Evolutionary conservation across 1,139 yeast genomes (phyloP).

Genomic region (Yamadazyma atmosphaerica): DNA sequence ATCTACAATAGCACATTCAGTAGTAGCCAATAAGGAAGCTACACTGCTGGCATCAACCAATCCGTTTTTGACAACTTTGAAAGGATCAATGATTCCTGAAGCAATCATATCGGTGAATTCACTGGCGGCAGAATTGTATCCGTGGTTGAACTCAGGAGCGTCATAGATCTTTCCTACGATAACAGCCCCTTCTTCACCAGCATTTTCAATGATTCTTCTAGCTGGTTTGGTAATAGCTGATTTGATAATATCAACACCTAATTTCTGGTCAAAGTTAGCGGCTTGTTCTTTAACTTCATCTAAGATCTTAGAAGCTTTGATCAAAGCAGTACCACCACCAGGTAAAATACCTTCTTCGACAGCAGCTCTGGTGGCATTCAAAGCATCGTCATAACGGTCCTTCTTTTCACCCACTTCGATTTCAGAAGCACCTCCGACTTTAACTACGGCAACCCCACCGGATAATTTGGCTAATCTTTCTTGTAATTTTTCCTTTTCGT

Average conservation of each 20-base stretch:
- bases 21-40: conserved; percentile 95
- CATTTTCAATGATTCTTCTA: conserved; percentile 93
- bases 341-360: conserved; percentile 99
- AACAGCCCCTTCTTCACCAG: conserved; percentile 98
- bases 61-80: conserved; percentile 98
- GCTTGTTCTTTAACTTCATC: conserved; percentile 67
- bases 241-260: conserved; percentile 95
- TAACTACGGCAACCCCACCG: conserved; percentile 98
- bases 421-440: conserved; percentile 98
- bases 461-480: conserved; percentile 98
- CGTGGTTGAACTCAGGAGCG: conserved; percentile 83
- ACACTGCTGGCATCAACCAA: conserved; percentile 97
- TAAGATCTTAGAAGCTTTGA: conserved; percentile 87
- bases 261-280: conserved; percentile 94
- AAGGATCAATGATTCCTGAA: conserved; percentile 98
- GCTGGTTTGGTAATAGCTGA: conserved; percentile 98
- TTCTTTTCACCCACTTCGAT: conserved; percentile 99
- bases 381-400: conserved; percentile 98
- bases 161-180: conserved; percentile 93
- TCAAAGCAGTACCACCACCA: conserved; percentile 99
- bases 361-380: conserved; percentile 99
- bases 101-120: conserved; percentile 96
- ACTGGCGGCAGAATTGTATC: conserved; percentile 93
- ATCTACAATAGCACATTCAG: conserved; percentile 98
- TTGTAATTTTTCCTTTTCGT: conserved; percentile 96